These are phyloP conservation scores for Talaromyces marneffei DNA, from an alignment of 2,329 filamentous ascomycete species.

Conservation along the genomic window DNA sequence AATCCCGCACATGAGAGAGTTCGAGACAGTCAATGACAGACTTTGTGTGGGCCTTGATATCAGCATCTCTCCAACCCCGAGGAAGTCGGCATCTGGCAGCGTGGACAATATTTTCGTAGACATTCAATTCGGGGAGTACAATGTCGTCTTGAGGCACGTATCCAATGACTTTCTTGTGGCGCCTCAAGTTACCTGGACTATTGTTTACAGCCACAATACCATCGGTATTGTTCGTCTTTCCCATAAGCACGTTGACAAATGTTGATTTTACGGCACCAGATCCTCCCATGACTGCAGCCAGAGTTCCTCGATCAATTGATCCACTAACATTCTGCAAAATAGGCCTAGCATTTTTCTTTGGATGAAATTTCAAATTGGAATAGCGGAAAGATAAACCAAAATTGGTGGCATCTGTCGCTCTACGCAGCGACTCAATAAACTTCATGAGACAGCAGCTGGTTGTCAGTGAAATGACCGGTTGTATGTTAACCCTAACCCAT, in stretches of 20 bases:
- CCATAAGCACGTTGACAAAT: constrained; percentile 11
- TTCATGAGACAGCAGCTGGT: constrained; percentile 2
- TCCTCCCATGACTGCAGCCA: constrained; percentile 8
- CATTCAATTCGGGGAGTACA: constrained; percentile 54
- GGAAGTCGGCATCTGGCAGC: constrained; percentile 53
- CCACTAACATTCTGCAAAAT: constrained; percentile 6
- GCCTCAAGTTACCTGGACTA: background rate
- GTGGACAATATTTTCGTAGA: constrained; percentile 58
- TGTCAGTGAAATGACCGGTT: background rate
- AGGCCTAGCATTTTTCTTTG: background rate
- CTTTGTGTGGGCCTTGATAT: constrained; percentile 51
- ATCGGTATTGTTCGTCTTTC: constrained; percentile 10
- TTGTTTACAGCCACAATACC: constrained; percentile 10
- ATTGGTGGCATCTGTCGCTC: constrained; percentile 4
- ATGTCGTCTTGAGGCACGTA: constrained; percentile 60
- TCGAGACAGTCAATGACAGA: constrained; percentile 16
- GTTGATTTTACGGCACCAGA: constrained; percentile 8
- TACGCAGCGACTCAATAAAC: constrained; percentile 10
- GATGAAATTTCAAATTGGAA: constrained; percentile 5
- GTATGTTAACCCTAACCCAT: too few species aligned
- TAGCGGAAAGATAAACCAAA: constrained; percentile 8
- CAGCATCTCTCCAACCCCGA: constrained; percentile 44
- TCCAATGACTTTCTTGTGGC: constrained; percentile 39
- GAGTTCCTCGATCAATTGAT: constrained; percentile 8
- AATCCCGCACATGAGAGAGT: constrained; percentile 4